Conservation (phyloP, 352 stramenopile species). For the Globisporangium iwayamae region DNA sequence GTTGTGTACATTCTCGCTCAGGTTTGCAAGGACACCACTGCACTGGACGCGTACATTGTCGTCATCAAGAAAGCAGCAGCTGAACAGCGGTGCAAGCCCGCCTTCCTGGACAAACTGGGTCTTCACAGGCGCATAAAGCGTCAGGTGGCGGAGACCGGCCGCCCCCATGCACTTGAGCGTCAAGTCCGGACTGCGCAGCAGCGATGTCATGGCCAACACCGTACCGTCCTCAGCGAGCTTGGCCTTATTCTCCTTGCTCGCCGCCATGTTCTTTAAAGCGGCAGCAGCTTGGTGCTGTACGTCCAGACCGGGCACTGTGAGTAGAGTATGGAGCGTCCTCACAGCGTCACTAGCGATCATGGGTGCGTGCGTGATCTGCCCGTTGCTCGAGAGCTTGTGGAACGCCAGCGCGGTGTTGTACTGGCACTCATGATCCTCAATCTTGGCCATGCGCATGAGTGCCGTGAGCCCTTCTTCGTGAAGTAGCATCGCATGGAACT, state of each 20-base stretch:
- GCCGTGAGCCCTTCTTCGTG: conserved; percentile 82
- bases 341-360: conserved; percentile 63
- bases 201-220: conserved; percentile 77
- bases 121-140: conserved; percentile 71
- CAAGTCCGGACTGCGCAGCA: conserved; percentile 75
- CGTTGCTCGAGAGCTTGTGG: conserved; percentile 86
- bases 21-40: conserved; percentile 84
- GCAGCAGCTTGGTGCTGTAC: conserved; percentile 88
- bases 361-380: conserved; percentile 47
- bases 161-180: conserved; percentile 86
- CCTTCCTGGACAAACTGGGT: conserved; percentile 66
- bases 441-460: conserved; percentile 84
- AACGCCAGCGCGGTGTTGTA: conserved; percentile 88
- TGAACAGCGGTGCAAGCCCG: conserved; percentile 60
- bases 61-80: conserved; percentile 49
- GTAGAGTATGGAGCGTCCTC: conserved; percentile 64
- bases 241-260: conserved; percentile 90
- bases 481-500: conserved; percentile 81
- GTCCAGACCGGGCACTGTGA: conserved; percentile 65
- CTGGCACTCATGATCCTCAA: conserved; percentile 89
- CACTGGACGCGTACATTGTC: conserved; percentile 89
- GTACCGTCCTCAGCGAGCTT: conserved; percentile 85
- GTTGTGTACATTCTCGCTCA: conserved; percentile 91
- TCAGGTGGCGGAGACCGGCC: conserved; percentile 86
- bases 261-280: conserved; percentile 89